Percentiles rank a stretch among this genome's conserved stretches.
phyloP scores from a whole-genome alignment of 192 early-diverging fungal species.

The Umbelopsis sp. region DNA sequence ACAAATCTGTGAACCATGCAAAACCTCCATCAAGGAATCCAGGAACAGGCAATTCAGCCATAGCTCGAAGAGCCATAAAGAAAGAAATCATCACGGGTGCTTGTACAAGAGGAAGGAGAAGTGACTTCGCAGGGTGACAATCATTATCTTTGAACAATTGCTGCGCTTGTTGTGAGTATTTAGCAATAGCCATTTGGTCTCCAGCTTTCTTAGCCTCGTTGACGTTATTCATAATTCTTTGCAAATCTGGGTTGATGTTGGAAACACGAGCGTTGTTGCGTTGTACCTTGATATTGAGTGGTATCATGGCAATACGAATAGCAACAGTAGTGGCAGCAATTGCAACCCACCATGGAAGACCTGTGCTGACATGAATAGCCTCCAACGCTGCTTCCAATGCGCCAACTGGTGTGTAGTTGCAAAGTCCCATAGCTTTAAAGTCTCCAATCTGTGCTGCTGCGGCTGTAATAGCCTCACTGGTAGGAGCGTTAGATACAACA shows the following conservation, averaged over 20 bases:
- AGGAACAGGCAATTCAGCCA: conserved; percentile 82
- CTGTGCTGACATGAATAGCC: conserved; percentile 75
- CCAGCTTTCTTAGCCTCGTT: conserved; percentile 52
- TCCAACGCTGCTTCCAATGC: conserved; percentile 73
- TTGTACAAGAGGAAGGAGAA: conserved; percentile 68
- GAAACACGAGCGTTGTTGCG: conserved; percentile 66
- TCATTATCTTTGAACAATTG: conserved; percentile 62
- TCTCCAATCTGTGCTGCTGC: conserved; percentile 82
- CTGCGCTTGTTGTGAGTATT: conserved; percentile 57
- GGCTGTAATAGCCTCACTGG: conserved; percentile 39
- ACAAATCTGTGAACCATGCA: conserved; percentile 86
- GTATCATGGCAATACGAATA: conserved; percentile 71
- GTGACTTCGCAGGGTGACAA: conserved; percentile 63
- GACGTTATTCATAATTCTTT: conserved; percentile 68
- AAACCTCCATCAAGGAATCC: conserved; percentile 78
- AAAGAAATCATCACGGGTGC: conserved; percentile 82
- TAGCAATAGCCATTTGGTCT: conserved; percentile 57
- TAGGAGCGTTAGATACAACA: conserved; percentile 36
- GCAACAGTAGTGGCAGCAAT: conserved; percentile 71
- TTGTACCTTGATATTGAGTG: conserved; percentile 73
- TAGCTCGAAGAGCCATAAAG: conserved; percentile 79
- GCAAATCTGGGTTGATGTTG: conserved; percentile 73
- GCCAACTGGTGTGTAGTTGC: conserved; percentile 72
- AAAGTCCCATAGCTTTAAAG: conserved; percentile 80
- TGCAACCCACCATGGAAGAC: conserved; percentile 94